Base-by-base conservation (phyloP, 2,329 filamentous ascomycete species). In the Exophiala aquamarina region DNA sequence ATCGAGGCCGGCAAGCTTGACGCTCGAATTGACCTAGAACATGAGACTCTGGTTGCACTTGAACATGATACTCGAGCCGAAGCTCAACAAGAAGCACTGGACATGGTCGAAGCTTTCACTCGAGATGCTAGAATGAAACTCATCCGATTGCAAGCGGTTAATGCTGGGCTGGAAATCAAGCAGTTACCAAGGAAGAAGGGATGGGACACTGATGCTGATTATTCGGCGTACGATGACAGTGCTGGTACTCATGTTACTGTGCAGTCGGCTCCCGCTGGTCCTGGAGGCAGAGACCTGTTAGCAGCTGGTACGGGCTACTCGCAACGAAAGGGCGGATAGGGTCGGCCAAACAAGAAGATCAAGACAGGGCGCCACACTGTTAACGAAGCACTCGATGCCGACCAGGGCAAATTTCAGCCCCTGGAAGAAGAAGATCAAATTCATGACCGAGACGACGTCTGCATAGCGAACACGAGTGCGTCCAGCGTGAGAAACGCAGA, bases 21-120 rank as follows among this genome's bases (percentile, higher is more conserved):
- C 56, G 90, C 89, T 6, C 80, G 89, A 20, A 85, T 98, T 50
- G 90, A 98, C 63, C 79, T 87, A 0, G 89, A 94, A 49, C 86
- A 93, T 59, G 79, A 82, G 64, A 83, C 94, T 2, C 79, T 97
- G 4, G 81, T 90, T 9, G 86, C 87, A 1, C 81, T 85, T 5
- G 78, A 83, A 18, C 77, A 74, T 9, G 79, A 92, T 49, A 70
- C 82, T 2, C 81, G 92, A 28, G 73, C 76, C 10, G 75, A 81
- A 38, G 82, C 94, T 60, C 90, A 96, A 63, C 70, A 74, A 19
- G 76, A 83, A 5, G 83, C 86, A 1, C 72, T 95, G 17, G 72
- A 81, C 15, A 82, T 83, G 48, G 81, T 89, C 2, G 78, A 79
- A 44, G 76, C 79, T 20, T 93, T 93, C 60, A 84, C 91, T 61